Conservation (phyloP, 352 stramenopile species). For the Pythium myriotylum region DNA sequence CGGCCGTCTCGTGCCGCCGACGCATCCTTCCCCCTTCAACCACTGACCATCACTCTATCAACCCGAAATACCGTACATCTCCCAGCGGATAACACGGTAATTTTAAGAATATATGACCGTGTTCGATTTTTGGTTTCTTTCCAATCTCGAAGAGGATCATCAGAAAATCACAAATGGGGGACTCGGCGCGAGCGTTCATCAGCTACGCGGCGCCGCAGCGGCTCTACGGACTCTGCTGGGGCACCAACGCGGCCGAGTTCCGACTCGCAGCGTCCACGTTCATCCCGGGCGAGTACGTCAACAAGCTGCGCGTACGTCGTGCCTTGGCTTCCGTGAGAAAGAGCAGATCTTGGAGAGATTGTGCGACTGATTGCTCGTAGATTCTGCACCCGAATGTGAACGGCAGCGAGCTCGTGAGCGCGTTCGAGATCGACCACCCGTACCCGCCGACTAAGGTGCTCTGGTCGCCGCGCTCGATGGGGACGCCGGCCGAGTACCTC, state of each 20-base stretch:
- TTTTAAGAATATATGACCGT: not conserved
- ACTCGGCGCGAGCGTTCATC: slow-evolving; percentile 52
- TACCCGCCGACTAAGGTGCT: slow-evolving; percentile 89
- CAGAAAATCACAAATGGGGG: not conserved
- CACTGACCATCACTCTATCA: slow-evolving; percentile 12
- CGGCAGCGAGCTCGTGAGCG: slow-evolving; percentile 56
- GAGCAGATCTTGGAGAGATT: too few relatives aligned
- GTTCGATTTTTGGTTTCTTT: slow-evolving; percentile 5
- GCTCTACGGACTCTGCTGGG: slow-evolving; percentile 81
- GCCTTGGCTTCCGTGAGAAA: not conserved
- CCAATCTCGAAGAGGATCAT: too few relatives aligned
- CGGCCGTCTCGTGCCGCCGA: not conserved
- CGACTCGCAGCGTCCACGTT: slow-evolving; percentile 77
- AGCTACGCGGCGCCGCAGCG: slow-evolving; percentile 66
- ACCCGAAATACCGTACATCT: too few relatives aligned
- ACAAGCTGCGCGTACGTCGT: slow-evolving; percentile 80
- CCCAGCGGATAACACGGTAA: too few relatives aligned
- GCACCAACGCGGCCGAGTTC: slow-evolving; percentile 56
- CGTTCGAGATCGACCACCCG: slow-evolving; percentile 79
- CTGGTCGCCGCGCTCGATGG: slow-evolving; percentile 71
- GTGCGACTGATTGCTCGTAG: too few relatives aligned
- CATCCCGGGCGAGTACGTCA: slow-evolving; percentile 84
- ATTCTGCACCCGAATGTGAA: slow-evolving; percentile 63
- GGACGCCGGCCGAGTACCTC: slow-evolving; percentile 62
- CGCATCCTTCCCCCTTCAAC: slow-evolving; percentile 18